Evolutionary conservation across 2,329 filamentous ascomycete genomes (phyloP).

Genomic region (Cytospora mali): DNA sequence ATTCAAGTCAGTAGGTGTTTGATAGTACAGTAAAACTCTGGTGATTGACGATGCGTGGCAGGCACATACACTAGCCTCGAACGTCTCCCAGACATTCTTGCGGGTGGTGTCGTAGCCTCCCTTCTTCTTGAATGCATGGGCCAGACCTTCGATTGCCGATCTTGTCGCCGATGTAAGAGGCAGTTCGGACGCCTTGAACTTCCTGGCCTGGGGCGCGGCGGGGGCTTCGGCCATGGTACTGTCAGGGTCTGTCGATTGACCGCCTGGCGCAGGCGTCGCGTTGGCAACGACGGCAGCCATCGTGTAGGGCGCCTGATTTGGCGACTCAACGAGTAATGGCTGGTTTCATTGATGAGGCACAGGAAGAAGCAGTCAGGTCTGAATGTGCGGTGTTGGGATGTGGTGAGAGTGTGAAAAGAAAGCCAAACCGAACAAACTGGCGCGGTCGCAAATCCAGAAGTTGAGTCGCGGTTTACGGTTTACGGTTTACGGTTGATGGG

Average conservation of each 20-base stretch:
- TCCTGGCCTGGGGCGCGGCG: slow-evolving; percentile 38
- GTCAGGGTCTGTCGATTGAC: slow-evolving; percentile 18
- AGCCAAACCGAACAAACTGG: background rate
- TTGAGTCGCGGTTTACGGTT: background rate
- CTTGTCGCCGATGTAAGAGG: slow-evolving; percentile 74
- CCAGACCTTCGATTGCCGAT: slow-evolving; percentile 71
- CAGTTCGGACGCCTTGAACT: slow-evolving; percentile 74
- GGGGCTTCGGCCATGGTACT: slow-evolving; percentile 63
- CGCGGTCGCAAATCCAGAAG: slow-evolving; percentile 1
- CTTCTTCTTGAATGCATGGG: slow-evolving; percentile 85
- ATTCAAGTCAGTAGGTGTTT: background rate
- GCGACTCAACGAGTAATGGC: slow-evolving; percentile 8
- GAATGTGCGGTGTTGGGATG: background rate
- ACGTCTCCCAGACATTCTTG: slow-evolving; percentile 76
- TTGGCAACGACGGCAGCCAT: slow-evolving; percentile 22
- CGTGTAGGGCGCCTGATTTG: slow-evolving; percentile 14
- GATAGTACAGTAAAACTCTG: background rate
- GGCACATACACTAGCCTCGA: slow-evolving; percentile 65
- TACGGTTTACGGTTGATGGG: background rate
- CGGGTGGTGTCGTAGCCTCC: slow-evolving; percentile 79
- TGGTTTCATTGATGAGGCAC: background rate
- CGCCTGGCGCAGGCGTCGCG: slow-evolving; percentile 15
- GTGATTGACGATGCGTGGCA: too few relatives aligned
- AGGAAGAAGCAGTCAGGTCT: background rate
- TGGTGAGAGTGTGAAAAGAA: background rate